A percentile compares a stretch with the other conserved stretches of the same genome.
Conservation (phyloP, 2,329 filamentous ascomycete genomes). For the Aphanoascus verrucosus region DNA sequence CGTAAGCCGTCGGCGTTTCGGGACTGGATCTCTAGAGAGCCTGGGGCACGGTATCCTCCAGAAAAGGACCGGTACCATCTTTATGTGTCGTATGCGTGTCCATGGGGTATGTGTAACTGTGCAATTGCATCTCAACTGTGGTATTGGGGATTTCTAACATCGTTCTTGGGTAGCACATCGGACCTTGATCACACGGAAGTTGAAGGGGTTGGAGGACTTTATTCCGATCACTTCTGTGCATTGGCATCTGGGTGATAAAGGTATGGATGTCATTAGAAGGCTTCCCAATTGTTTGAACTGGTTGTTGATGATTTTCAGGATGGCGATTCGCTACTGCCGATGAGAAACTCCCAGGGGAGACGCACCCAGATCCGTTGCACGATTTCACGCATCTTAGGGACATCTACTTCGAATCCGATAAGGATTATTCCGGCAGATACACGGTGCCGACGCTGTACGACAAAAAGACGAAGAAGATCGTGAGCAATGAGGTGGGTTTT, state of each 20-base stretch:
- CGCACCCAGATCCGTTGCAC: conserved; percentile 47
- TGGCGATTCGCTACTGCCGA: conserved; percentile 71
- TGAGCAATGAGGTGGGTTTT: conserved; percentile 66
- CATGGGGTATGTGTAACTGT: conserved; percentile 52
- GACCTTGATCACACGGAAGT: conserved; percentile 71
- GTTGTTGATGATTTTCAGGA: conserved; percentile 37
- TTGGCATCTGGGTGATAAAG: conserved; percentile 70
- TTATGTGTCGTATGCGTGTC: conserved; percentile 88
- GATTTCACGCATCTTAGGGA: conserved; percentile 63
- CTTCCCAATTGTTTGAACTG: not conserved
- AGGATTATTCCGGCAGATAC: conserved; percentile 65
- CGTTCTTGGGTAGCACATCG: conserved; percentile 53
- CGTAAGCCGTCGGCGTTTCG: conserved; percentile 75
- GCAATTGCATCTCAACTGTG: not conserved
- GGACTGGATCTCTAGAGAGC: conserved; percentile 61
- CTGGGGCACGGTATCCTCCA: conserved; percentile 63
- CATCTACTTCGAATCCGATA: conserved; percentile 66
- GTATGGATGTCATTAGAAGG: conserved; percentile 30
- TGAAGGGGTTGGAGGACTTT: conserved; percentile 85
- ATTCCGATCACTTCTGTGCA: conserved; percentile 74
- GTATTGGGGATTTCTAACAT: not conserved
- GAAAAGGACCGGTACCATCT: conserved; percentile 90
- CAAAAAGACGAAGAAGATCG: conserved; percentile 59
- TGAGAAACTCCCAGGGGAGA: conserved; percentile 46
- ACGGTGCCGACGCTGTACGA: conserved; percentile 78